Base-by-base conservation (phyloP, 2,329 filamentous ascomycete genomes). In the Curvularia lunata region DNA sequence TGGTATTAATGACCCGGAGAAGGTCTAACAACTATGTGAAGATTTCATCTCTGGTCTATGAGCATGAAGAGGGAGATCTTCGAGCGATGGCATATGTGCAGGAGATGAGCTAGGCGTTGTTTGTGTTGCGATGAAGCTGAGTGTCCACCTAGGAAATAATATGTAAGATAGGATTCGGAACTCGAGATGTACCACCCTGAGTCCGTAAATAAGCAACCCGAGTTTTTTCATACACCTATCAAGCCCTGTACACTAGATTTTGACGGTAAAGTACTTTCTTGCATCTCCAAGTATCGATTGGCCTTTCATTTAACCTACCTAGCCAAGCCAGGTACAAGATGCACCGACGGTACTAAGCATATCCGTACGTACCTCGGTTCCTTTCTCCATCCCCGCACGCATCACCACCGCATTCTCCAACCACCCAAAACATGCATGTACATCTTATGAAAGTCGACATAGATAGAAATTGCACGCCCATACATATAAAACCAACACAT, bases 1-100 rank as follows among this genome's bases (percentile, higher is more conserved):
- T 30, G 87, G 87, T 32, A 89, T 90, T 75, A 87, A 84, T 56
- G 87, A 90, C 70, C 84, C 86, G 1, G 87, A 89, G 64, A 88
- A 88, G 73, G 78, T 80, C 32, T 88, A 45, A 73, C 10, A 32
- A 21, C n/a, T 54, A 16, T 48, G 12, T 16, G 41, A 30, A n/a
- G n/a, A n/a, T n/a, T n/a, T 12, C 8, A 54, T 48, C 23, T 56
- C 23, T n/a, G 9, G 30, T 46, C 13, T 54, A 41, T 54, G 32
- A 34, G 19, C 18, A 34, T 2, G 5, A 16, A 23, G n/a, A 32
- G 18, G 13, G 18, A 19, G 28, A 2, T 1, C 8, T 30, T 16
- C 4, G 6, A 2, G 1, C 13, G 9, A 32, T 37, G 10, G 10
- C 3, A n/a, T 34, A 1, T 37, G 32, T n/a, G 9, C 19, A 6